A percentile compares a stretch with the other conserved stretches of the same genome.
phyloP scores from a whole-genome alignment of 345 rosid genomes.

The Populus simonii region DNA sequence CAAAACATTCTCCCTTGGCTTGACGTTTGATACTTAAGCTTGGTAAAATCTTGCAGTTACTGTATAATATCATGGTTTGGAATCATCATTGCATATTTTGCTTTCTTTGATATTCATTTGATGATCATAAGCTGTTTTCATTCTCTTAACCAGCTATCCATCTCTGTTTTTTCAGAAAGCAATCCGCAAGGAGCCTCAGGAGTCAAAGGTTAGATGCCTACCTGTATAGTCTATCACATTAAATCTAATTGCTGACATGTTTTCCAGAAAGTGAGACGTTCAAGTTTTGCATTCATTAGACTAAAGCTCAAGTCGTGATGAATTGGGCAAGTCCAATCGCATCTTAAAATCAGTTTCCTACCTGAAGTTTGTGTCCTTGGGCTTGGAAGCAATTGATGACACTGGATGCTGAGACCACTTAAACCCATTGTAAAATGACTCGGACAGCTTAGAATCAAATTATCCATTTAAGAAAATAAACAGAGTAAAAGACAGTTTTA shows the following conservation, averaged over 20 bases:
- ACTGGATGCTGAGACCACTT: not conserved
- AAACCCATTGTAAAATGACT: not conserved
- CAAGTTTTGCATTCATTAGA: not conserved
- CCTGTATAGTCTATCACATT: not conserved
- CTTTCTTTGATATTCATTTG: not conserved
- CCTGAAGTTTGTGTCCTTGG: not conserved
- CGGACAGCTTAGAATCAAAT: not conserved
- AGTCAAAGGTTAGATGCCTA: constrained; percentile 59
- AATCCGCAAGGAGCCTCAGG: constrained; percentile 70
- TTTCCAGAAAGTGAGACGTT: not conserved
- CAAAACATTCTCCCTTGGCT: constrained; percentile 3
- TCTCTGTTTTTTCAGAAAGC: constrained; percentile 60
- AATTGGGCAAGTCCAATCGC: not conserved
- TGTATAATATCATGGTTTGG: not conserved
- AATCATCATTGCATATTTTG: not conserved
- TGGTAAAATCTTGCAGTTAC: not conserved
- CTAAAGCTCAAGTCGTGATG: not conserved
- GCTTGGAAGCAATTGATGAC: not conserved
- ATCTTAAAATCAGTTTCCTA: not conserved
- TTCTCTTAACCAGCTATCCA: not conserved
- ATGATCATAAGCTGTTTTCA: not conserved
- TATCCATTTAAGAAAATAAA: not conserved
- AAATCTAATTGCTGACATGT: not conserved
- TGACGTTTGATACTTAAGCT: constrained; percentile 1
- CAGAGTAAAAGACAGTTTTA: not conserved